Conservation (phyloP, 2,329 filamentous ascomycete species). For the Monosporascus sp. region DNA sequence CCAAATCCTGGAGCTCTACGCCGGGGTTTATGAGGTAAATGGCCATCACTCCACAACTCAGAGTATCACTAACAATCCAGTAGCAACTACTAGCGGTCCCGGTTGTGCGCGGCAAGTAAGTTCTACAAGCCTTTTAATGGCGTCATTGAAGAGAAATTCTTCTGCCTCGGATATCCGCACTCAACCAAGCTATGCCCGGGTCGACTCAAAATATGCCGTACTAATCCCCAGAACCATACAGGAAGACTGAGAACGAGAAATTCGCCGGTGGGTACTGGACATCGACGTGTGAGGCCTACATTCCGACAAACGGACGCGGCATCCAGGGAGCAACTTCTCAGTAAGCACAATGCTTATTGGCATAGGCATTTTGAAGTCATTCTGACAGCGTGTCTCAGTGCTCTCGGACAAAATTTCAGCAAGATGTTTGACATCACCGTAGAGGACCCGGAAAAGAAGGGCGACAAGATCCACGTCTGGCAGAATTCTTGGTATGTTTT, state of each 20-base stretch:
- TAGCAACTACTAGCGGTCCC: constrained; percentile 83
- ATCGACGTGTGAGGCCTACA: constrained; percentile 94
- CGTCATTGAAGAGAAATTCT: no score
- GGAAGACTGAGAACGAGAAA: constrained; percentile 96
- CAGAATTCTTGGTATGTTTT: constrained; percentile 75
- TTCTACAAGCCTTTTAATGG: constrained; percentile 24
- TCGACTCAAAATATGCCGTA: no score
- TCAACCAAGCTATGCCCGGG: no score
- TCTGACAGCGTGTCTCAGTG: constrained; percentile 16
- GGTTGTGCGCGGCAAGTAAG: constrained; percentile 70
- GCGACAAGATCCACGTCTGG: constrained; percentile 82
- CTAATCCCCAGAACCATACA: not conserved
- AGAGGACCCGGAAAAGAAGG: constrained; percentile 81
- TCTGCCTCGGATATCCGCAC: no score
- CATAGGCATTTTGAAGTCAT: not conserved
- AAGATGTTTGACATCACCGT: constrained; percentile 99
- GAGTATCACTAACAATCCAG: not conserved
- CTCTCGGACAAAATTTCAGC: constrained; percentile 91
- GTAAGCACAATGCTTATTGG: constrained; percentile 35
- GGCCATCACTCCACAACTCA: not conserved
- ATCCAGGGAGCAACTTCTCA: constrained; percentile 97
- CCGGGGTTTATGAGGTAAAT: constrained; percentile 70
- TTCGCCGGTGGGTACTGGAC: constrained; percentile 97
- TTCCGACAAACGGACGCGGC: constrained; percentile 89
- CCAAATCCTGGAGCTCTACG: constrained; percentile 90